Evolutionary conservation across 306 rosid species (phyloP).

Genomic region (Cucurbita moschata): DNA sequence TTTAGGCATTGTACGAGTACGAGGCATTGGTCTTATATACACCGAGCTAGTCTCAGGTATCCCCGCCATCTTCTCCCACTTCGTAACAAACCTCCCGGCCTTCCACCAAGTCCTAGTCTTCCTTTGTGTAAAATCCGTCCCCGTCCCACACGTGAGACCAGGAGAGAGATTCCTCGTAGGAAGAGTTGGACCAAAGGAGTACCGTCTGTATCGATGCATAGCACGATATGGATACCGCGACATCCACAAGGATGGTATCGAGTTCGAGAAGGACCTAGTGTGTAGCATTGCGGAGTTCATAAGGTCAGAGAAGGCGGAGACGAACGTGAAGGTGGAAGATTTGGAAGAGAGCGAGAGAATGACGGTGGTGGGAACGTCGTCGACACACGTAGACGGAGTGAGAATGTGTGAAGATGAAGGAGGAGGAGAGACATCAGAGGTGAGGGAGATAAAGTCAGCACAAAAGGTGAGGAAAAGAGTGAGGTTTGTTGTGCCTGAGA

Average conservation of each 20-base stretch:
- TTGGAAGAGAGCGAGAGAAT: slow-evolving; percentile 44
- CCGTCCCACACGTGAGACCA: slow-evolving; percentile 88
- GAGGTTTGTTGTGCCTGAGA: slow-evolving; percentile 63
- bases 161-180: slow-evolving; percentile 90
- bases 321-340: slow-evolving; percentile 17
- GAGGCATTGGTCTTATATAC: slow-evolving; percentile 88
- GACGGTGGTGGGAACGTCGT: slow-evolving; percentile 81
- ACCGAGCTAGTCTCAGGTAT: slow-evolving; percentile 92
- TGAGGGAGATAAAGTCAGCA: slow-evolving; percentile 47
- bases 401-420: slow-evolving; percentile 47
- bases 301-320: slow-evolving; percentile 43
- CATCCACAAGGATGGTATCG: slow-evolving; percentile 68
- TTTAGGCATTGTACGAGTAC: slow-evolving; percentile 79
- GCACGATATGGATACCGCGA: slow-evolving; percentile 92
- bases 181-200: slow-evolving; percentile 92
- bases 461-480: slow-evolving; percentile 50
- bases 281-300: slow-evolving; percentile 81
- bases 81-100: slow-evolving; percentile 93
- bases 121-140: slow-evolving; percentile 91
- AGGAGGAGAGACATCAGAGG: slow-evolving; percentile 34
- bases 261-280: slow-evolving; percentile 77
- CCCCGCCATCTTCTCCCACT: slow-evolving; percentile 94
- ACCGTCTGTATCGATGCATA: slow-evolving; percentile 76
- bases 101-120: slow-evolving; percentile 92
- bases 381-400: slow-evolving; percentile 51